Evolutionary conservation across 805 yeast genomes (phyloP).

Genomic region (Alloascoidea hylecoeti): DNA sequence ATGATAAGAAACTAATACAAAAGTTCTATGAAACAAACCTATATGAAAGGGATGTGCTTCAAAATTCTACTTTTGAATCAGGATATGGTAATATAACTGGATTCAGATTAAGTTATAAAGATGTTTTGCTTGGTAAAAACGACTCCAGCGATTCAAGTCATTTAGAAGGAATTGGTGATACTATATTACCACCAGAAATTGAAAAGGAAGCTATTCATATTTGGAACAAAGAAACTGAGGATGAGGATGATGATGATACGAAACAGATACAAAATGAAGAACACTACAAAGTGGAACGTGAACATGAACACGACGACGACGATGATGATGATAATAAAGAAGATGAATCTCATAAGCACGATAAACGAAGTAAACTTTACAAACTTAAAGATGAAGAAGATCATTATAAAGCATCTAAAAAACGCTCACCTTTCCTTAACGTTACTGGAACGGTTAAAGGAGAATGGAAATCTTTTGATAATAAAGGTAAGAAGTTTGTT

Average conservation of each 20-base stretch:
- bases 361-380: too few species aligned
- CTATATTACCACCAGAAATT: slow-evolving; percentile 47
- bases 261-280: slow-evolving; percentile 6
- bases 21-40: slow-evolving; percentile 18
- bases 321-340: slow-evolving; percentile 14
- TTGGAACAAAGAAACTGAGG: slow-evolving; percentile 29
- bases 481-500: slow-evolving; percentile 7
- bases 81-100: slow-evolving; percentile 73
- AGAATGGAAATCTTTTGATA: slow-evolving; percentile 5
- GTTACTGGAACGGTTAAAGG: background rate
- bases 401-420: too few species aligned
- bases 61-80: slow-evolving; percentile 25
- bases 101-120: slow-evolving; percentile 48
- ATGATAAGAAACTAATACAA: slow-evolving; percentile 23
- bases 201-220: slow-evolving; percentile 30
- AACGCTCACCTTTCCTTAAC: background rate
- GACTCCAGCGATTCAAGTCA: slow-evolving; percentile 44
- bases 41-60: slow-evolving; percentile 20
- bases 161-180: slow-evolving; percentile 9
- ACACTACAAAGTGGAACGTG: background rate
- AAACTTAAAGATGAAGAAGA: too few species aligned
- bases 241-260: slow-evolving; percentile 12
- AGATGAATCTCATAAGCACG: slow-evolving; percentile 4
- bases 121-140: slow-evolving; percentile 29
- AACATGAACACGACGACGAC: slow-evolving; percentile 5